phyloP scores from a whole-genome alignment of 2,329 filamentous ascomycete genomes.

The Diaporthe sp. region DNA sequence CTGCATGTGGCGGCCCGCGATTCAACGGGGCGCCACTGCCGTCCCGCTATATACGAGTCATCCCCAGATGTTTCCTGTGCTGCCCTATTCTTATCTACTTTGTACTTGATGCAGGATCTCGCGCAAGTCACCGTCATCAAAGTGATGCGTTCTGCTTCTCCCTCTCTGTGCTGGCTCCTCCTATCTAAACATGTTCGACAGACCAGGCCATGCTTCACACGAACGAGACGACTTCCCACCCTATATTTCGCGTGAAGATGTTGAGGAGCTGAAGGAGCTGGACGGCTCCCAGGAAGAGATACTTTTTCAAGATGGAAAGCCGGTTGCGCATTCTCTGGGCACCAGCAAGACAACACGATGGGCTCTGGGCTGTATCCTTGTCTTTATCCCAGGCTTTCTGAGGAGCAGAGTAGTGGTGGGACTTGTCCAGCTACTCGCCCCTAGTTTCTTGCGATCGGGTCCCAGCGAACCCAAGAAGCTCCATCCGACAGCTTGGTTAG shows the following conservation, averaged over 20 bases:
- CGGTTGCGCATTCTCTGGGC: background rate
- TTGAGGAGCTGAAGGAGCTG: conserved; percentile 25
- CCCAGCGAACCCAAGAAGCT: conserved; percentile 28
- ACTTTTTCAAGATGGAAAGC: background rate
- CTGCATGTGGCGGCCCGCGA: background rate
- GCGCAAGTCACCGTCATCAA: background rate
- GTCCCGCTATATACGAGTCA: background rate
- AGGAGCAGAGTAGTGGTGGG: background rate
- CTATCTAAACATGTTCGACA: conserved; percentile 5
- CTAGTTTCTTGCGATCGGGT: conserved; percentile 35
- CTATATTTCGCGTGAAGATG: conserved; percentile 19
- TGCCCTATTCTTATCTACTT: background rate
- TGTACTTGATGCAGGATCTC: background rate
- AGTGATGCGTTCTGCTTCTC: background rate
- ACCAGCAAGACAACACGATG: background rate
- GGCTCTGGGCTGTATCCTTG: background rate
- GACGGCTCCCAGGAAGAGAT: conserved; percentile 4
- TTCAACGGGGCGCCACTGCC: background rate
- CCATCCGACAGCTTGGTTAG: conserved; percentile 42
- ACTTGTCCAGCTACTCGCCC: conserved; percentile 13
- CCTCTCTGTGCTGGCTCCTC: background rate
- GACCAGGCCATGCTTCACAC: background rate
- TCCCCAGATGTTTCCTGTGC: background rate
- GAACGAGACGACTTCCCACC: conserved; percentile 9
- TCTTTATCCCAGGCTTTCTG: conserved; percentile 14